Percentiles rank a stretch among this genome's conserved stretches.
These are phyloP conservation scores for Rhynchosporium agropyri DNA, from an alignment of 2,329 filamentous ascomycete genomes.

Conservation along the genomic window DNA sequence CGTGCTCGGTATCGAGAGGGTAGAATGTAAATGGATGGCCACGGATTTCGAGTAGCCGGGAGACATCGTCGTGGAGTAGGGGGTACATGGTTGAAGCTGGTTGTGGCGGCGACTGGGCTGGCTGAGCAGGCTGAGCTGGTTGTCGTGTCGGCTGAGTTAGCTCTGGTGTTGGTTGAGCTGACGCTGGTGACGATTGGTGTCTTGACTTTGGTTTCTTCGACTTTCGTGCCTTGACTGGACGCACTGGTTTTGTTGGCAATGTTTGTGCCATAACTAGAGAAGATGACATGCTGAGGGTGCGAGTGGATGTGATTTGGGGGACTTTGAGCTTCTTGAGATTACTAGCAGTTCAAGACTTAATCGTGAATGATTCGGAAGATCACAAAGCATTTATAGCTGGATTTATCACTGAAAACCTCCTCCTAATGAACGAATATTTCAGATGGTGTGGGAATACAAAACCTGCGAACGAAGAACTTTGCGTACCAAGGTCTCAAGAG, in stretches of 20 bases:
- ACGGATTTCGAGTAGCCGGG: conserved; percentile 39
- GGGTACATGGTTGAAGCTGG: conserved; percentile 43
- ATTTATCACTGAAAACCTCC: neutral
- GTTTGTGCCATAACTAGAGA: no score
- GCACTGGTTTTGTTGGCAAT: no score
- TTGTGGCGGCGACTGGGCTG: conserved; percentile 7
- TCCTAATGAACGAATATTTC: neutral
- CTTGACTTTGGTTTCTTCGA: no score
- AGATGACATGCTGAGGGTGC: no score
- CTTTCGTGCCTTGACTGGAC: no score
- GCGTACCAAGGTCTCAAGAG: conserved; percentile 5
- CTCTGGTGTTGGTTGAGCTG: no score
- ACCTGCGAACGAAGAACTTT: neutral
- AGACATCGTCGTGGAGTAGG: conserved; percentile 41
- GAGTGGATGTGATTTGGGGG: neutral
- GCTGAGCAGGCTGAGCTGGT: no score
- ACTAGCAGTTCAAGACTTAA: neutral
- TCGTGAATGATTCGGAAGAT: neutral
- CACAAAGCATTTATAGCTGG: neutral
- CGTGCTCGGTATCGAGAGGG: conserved; percentile 36
- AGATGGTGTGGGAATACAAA: conserved; percentile 14
- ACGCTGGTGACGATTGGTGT: no score
- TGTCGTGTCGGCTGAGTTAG: no score
- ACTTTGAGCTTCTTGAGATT: neutral
- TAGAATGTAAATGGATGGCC: conserved; percentile 43